phyloP scores from a whole-genome alignment of 2,329 filamentous ascomycete species.

The Sclerotinia spermophila region DNA sequence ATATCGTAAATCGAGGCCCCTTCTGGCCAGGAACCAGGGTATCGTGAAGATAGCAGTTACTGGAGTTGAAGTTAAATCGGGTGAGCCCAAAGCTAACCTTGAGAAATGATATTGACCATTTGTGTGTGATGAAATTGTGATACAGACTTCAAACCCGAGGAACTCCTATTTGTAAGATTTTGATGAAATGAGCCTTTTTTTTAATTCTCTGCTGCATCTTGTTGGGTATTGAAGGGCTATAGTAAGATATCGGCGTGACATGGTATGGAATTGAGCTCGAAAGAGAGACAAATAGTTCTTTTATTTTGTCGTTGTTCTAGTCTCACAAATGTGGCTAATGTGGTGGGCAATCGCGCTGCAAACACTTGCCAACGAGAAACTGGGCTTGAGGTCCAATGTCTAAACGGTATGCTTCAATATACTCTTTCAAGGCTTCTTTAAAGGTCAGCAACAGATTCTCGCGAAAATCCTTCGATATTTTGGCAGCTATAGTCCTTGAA shows the following conservation, averaged over 20 bases:
- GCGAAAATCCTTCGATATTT: not conserved
- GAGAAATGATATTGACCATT: not conserved
- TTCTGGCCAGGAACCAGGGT: not conserved
- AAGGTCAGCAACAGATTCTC: not conserved
- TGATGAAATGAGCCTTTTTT: not conserved
- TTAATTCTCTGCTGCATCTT: not conserved
- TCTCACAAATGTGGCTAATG: not conserved
- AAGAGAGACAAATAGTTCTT: not conserved
- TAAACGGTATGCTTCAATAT: not conserved
- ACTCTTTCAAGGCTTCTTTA: not conserved
- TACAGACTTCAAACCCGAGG: not conserved
- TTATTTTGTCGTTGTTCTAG: not conserved
- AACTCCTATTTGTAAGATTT: not conserved
- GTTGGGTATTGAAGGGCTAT: not conserved
- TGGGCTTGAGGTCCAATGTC: not conserved
- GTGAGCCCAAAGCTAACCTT: not conserved
- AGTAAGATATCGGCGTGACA: not conserved
- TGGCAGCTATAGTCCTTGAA: not conserved
- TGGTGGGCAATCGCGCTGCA: not conserved
- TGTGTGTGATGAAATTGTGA: not conserved
- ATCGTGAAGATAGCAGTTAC: not conserved
- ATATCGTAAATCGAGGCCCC: not conserved
- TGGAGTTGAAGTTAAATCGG: not conserved
- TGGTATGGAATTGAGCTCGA: not conserved
- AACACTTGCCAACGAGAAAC: not conserved